Base-by-base conservation (phyloP, 2,329 filamentous ascomycete genomes). In the Microdochium bolleyi region DNA sequence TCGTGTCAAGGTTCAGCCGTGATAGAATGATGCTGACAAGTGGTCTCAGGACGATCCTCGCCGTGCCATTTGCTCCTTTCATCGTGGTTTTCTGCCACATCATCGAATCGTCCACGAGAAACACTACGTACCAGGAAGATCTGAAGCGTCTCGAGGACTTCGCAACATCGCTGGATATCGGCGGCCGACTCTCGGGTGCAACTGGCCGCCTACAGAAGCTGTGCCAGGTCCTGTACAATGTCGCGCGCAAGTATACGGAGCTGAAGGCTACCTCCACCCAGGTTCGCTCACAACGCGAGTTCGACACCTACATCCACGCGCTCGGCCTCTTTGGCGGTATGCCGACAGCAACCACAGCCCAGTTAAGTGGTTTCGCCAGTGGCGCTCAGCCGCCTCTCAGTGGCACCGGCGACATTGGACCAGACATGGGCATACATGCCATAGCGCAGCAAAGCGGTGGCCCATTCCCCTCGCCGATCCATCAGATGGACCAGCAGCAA, bases 261-360 rank as follows among this genome's bases (percentile, higher is more conserved):
- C 78, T 82, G 24, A 84, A 83, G 60, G 68, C 70, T 57, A 44
- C 22, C 27, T 10, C 49, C 32, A 14, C 65, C 71, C 68, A 68
- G 61, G 68, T 67, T 2, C 73, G 74, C 5, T 77, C 82, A 2
- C 78, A 77, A 1, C 73, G 80, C 53, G 79, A 83, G 58, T 84
- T 87, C 55, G 82, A 87, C 57, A 78, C 80, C 53, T 87, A 86
- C 59, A 71, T 87, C 1, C 80, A 73, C 58, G 82, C 83, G 22
- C 72, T 87, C 16, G 84, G 84, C 0, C 74, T 87, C 54, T 38
- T 38, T 38, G 34, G 34, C 34, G 16, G n/a, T 19, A 38, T 38
- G 34, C 34, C 34, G 7, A 16, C n/a, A 14, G n/a, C 34, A 34
- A n/a, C n/a, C n/a, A 34, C 14, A 14, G 34, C 11, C 16, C 34